Base-by-base conservation (phyloP, 208 protist species). In the Lotmaria passim region DNA sequence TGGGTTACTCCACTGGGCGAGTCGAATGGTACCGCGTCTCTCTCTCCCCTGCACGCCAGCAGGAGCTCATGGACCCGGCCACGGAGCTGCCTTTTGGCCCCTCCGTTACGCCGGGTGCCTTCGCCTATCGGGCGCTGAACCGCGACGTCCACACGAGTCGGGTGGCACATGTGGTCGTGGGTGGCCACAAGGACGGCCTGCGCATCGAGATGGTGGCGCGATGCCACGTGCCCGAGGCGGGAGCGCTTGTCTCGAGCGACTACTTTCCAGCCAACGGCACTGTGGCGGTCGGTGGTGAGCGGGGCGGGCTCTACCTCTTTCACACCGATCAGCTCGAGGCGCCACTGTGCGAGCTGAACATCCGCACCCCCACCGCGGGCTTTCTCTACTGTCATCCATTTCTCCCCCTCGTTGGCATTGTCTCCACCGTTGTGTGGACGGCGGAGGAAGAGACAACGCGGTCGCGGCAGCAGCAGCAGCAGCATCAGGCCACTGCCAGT, bases 301-400 rank as follows among this genome's bases (percentile, higher is more conserved):
- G 78, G 2, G 78, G 76, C 12, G 55, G 82, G 11, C 23, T 77
- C 15, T 88, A 78, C 39, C 63, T 95, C 30, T 85, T 95, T 38
- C 69, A 67, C 70, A 63, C 78, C 11, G 60, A 84, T n/a, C 81
- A 81, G 21, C 76, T 85, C 1, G 81, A 78, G 33, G 47, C 47
- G 14, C 86, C 85, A 10, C 52, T 91, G 26, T 81, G 76, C 56
- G 17, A 81, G 81, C 17, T 89, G 81, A 36, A 63, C 51, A 50
- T 79, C 26, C 24, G 17, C 38, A 69, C 46, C 15, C 52, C 23
- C 24, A 71, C 60, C 44, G 62, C 75, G 14, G 70, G 73, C 23
- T 90, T 90, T 52, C 56, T 91, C 1, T 91, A 91, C 46, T 96
- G 91, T 64, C 91, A 96, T 66, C 88, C 91, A 2, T 83, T 87